Conservation (phyloP, 176 grass and related monocot genomes). For the Saccharum officinarum region DNA sequence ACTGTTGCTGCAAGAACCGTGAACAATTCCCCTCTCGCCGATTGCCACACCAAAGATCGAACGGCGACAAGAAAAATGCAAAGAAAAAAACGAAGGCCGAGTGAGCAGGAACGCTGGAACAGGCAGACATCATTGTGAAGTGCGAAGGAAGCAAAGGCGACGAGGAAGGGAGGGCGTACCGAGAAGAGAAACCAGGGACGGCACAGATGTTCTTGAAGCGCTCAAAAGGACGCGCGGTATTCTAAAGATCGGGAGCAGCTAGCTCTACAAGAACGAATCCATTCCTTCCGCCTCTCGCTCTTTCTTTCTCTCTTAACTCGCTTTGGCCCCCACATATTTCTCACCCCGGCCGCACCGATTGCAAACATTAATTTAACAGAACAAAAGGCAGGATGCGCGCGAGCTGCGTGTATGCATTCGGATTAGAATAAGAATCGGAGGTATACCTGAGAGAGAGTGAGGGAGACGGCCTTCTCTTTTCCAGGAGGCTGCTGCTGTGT, state of each 20-base stretch:
- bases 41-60: slow-evolving; percentile 19
- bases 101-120: background rate
- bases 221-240: slow-evolving; percentile 38
- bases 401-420: background rate
- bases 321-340: slow-evolving; percentile 27
- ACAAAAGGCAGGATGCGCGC: background rate
- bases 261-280: slow-evolving; percentile 30
- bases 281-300: background rate
- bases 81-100: background rate
- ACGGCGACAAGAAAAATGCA: background rate
- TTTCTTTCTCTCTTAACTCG: slow-evolving; percentile 24
- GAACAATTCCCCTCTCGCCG: slow-evolving; percentile 3
- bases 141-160: slow-evolving; percentile 46
- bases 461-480: slow-evolving; percentile 16
- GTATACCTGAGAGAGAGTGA: slow-evolving; percentile 29
- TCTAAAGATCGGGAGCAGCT: slow-evolving; percentile 36
- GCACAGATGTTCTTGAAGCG: slow-evolving; percentile 44
- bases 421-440: slow-evolving; percentile 45
- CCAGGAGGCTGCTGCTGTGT: background rate
- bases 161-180: background rate
- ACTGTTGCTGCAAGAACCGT: background rate
- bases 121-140: slow-evolving; percentile 53
- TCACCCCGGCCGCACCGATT: slow-evolving; percentile 37
- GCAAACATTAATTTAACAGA: slow-evolving; percentile 44
- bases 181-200: background rate